Evolutionary conservation across 257 asterid species (phyloP).

Genomic region (Gynochthodes officinalis): DNA sequence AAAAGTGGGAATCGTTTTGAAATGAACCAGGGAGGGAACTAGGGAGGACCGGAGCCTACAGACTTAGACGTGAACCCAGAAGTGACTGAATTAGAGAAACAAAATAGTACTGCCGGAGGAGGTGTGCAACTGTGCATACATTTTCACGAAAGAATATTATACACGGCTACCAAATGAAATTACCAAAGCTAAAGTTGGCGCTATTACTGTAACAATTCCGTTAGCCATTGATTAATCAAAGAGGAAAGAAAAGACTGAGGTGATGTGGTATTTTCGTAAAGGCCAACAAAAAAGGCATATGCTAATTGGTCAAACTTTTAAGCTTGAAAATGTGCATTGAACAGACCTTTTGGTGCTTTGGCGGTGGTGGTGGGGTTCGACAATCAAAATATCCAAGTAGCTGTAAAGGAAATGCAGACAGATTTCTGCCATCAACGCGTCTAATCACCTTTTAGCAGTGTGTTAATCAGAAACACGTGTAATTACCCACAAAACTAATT

Average conservation of each 20-base stretch:
- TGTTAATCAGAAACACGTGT: background rate
- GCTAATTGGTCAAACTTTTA: slow-evolving; percentile 30
- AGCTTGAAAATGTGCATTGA: no score
- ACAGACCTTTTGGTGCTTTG: no score
- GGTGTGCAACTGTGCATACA: no score
- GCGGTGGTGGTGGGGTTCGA: slow-evolving; percentile 23
- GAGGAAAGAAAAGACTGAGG: slow-evolving; percentile 14
- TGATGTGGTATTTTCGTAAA: slow-evolving; percentile 30
- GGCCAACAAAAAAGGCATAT: slow-evolving; percentile 19
- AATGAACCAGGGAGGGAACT: no score
- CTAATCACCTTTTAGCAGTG: background rate
- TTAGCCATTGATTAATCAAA: background rate
- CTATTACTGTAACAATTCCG: background rate
- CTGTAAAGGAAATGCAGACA: slow-evolving; percentile 34
- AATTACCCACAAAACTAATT: background rate
- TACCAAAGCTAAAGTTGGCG: background rate
- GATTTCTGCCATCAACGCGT: background rate
- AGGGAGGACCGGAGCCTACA: no score
- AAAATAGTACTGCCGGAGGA: no score
- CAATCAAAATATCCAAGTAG: slow-evolving; percentile 12
- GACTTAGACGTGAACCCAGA: no score
- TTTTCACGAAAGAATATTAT: no score
- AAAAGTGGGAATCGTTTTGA: no score
- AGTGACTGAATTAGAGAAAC: no score
- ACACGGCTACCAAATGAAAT: no score